Evolutionary conservation across 2,329 filamentous ascomycete species (phyloP).

Genomic region (Sclerotinia sclerotiorum): DNA sequence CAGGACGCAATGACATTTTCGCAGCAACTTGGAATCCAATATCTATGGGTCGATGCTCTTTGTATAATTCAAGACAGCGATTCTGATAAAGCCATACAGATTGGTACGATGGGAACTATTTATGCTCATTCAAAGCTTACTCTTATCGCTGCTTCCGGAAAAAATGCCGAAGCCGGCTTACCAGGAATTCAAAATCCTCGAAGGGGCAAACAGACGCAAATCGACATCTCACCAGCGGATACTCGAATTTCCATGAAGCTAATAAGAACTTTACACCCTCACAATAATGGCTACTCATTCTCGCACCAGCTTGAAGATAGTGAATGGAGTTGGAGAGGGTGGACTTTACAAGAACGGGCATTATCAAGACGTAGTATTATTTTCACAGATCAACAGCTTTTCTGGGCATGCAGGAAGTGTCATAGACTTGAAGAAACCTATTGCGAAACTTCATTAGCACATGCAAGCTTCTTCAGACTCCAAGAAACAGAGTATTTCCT

Average conservation of each 20-base stretch:
- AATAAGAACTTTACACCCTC: not conserved
- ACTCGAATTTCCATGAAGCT: not conserved
- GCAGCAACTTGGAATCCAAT: slow-evolving; percentile 22
- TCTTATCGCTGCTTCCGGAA: slow-evolving; percentile 20
- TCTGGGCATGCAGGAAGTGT: slow-evolving; percentile 34
- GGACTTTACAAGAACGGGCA: slow-evolving; percentile 34
- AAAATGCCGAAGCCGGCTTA: not conserved
- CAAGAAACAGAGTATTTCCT: slow-evolving; percentile 3
- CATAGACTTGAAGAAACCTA: slow-evolving; percentile 12
- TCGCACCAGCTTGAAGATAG: not conserved
- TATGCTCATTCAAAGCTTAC: slow-evolving; percentile 21
- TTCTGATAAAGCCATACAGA: slow-evolving; percentile 22
- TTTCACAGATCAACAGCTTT: slow-evolving; percentile 29
- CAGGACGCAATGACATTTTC: slow-evolving; percentile 24
- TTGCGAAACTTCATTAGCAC: slow-evolving; percentile 3
- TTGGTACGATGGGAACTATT: slow-evolving; percentile 24
- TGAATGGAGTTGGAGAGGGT: slow-evolving; percentile 26
- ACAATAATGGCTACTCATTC: not conserved
- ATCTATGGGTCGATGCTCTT: slow-evolving; percentile 29
- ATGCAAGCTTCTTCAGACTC: not conserved
- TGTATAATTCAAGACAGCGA: slow-evolving; percentile 28
- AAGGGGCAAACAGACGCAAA: not conserved
- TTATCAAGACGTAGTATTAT: slow-evolving; percentile 31
- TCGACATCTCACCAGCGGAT: not conserved
- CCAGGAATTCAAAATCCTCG: not conserved